A percentile compares a stretch with the other conserved stretches of the same genome.
These are phyloP conservation scores for Lipomyces anomalus DNA, from an alignment of 805 yeast species.

Conservation along the genomic window DNA sequence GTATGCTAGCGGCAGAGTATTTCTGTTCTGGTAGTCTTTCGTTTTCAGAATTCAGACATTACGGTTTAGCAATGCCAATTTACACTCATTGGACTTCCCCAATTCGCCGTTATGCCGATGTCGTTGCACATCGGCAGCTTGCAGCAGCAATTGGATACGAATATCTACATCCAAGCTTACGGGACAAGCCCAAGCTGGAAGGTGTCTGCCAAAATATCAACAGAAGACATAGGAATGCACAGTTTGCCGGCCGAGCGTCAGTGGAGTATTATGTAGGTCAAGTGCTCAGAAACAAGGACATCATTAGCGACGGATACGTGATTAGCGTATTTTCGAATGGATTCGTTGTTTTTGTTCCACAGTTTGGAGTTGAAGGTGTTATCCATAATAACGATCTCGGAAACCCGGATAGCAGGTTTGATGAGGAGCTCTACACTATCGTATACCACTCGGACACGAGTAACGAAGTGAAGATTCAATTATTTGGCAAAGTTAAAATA, in stretches of 20 bases:
- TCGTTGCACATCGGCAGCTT: conserved; percentile 92
- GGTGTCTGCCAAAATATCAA: conserved; percentile 82
- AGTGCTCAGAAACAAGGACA: conserved; percentile 80
- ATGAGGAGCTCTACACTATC: conserved; percentile 72
- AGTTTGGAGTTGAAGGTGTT: conserved; percentile 91
- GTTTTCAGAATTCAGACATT: conserved; percentile 88
- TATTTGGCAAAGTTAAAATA: conserved; percentile 82
- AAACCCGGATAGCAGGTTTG: conserved; percentile 56
- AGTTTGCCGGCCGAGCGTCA: conserved; percentile 97
- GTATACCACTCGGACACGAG: conserved; percentile 46
- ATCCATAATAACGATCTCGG: conserved; percentile 72
- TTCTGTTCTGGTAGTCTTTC: conserved; percentile 87
- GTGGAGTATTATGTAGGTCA: conserved; percentile 98
- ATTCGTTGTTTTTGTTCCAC: conserved; percentile 88
- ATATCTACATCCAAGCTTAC: conserved; percentile 67
- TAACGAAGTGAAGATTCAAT: conserved; percentile 47
- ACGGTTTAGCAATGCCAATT: conserved; percentile 94
- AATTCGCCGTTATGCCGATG: conserved; percentile 95
- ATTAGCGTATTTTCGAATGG: conserved; percentile 93
- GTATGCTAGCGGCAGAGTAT: conserved; percentile 99
- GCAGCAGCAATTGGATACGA: conserved; percentile 99
- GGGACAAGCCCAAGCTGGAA: conserved; percentile 89
- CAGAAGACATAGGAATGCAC: conserved; percentile 93
- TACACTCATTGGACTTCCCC: conserved; percentile 99
- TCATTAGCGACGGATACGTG: conserved; percentile 80